Evolutionary conservation across 139 green algal species (phyloP).

Genomic region (Coelastrella sp.): DNA sequence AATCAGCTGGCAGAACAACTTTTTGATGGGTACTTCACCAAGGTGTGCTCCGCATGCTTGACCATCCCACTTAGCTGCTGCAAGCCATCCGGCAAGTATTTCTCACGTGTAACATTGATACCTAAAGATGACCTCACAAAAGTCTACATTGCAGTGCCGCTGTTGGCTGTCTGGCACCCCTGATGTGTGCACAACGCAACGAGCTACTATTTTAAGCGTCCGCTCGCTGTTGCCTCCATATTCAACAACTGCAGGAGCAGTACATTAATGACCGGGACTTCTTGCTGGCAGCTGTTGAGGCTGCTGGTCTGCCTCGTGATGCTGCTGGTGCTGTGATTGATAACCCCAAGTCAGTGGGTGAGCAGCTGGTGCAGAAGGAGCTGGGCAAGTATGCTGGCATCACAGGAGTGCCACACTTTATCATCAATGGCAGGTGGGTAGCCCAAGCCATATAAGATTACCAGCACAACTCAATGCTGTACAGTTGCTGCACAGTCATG

Average conservation of each 20-base stretch:
- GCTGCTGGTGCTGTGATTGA: constrained; percentile 14
- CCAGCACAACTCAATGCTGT: no score
- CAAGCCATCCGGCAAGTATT: no score
- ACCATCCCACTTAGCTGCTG: no score
- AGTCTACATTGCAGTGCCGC: no score
- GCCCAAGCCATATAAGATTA: no score
- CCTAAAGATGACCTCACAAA: no score
- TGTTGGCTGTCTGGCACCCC: background rate
- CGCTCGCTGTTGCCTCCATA: background rate
- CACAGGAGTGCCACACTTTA: constrained; percentile 39
- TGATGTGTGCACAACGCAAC: background rate
- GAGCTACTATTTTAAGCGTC: no score
- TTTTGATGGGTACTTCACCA: constrained; percentile 40
- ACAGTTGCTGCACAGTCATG: no score
- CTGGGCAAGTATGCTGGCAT: constrained; percentile 35
- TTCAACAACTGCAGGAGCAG: constrained; percentile 30
- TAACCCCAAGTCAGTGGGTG: background rate
- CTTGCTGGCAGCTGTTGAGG: constrained; percentile 25
- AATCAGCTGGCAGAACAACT: constrained; percentile 42
- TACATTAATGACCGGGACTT: constrained; percentile 41
- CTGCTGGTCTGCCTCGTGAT: constrained; percentile 2
- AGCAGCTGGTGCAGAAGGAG: constrained; percentile 47
- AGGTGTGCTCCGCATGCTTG: no score
- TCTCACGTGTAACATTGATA: no score
- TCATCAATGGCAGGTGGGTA: constrained; percentile 41